Percentiles rank a stretch among this genome's conserved stretches.
phyloP scores from a whole-genome alignment of 208 protist genomes.

The Trypanosoma congolense region DNA sequence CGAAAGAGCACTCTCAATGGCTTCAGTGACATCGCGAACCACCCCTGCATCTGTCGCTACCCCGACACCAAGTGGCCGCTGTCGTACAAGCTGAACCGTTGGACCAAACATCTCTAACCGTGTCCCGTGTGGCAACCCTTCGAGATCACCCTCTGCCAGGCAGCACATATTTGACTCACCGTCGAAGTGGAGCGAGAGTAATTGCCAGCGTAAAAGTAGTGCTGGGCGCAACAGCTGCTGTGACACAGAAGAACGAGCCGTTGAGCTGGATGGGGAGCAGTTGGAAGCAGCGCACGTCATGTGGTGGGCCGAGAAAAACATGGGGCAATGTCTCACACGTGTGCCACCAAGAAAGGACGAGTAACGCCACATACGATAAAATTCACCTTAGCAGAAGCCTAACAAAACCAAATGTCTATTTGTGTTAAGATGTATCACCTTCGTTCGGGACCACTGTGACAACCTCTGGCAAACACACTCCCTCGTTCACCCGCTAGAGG shows the following conservation, averaged over 20 bases:
- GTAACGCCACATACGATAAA: background rate
- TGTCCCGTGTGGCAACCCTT: conserved; percentile 57
- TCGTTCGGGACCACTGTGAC: too few species aligned
- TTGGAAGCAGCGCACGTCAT: background rate
- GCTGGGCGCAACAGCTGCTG: conserved; percentile 4
- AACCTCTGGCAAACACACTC: too few species aligned
- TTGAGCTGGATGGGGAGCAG: background rate
- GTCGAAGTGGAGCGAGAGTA: conserved; percentile 9
- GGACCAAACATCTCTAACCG: conserved; percentile 64
- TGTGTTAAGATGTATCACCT: too few species aligned
- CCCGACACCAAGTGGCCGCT: conserved; percentile 21
- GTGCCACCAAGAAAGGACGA: background rate
- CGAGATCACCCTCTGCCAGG: conserved; percentile 53
- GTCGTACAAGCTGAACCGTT: conserved; percentile 36
- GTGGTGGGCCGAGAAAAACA: background rate
- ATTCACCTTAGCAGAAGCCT: background rate
- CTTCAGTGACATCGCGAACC: background rate
- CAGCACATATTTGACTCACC: conserved; percentile 67
- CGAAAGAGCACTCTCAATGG: background rate
- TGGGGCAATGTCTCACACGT: too few species aligned
- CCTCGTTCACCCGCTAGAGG: too few species aligned
- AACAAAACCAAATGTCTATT: conserved; percentile 1
- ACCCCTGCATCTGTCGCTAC: background rate
- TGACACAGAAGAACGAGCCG: background rate
- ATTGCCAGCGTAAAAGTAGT: conserved; percentile 9